Evolutionary conservation across 2,329 filamentous ascomycete genomes (phyloP), one percentile per base, ranked within the genome.

Genomic region (Colletotrichum cuscutae): DNA sequence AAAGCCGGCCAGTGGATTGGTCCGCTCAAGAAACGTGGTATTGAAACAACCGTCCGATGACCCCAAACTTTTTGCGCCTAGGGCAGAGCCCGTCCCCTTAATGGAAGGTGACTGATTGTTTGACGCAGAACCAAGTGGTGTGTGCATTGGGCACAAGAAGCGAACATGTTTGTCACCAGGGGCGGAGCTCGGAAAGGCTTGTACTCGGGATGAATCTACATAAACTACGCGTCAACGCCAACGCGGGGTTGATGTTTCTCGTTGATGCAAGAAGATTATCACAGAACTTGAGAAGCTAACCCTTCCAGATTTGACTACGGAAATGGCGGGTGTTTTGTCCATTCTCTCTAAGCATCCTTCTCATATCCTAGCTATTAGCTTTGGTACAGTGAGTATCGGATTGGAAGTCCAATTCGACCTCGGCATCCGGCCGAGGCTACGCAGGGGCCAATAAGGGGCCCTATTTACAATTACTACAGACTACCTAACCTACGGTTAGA

Each of bases 341-440:
- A 35, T 61, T 3, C 42, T 64, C 5, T 22, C 30, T 53, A 46
- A 56, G 9, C 42, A 69, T 46, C n/a, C 28, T 9, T 12, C 42
- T 24, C 70, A 56, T 24, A 56, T 72, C 11, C 12, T 64, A 1
- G 46, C 37, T 7, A 69, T 72, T 24, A 32, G 26, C 15, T 7
- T 72, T 1, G 24, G 37, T 2, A 59, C 53, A 8, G 70, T 72
- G 30, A 56, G 70, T 59, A n/a, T n/a, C n/a, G n/a, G n/a, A n/a
- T n/a, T n/a, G n/a, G n/a, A n/a, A n/a, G n/a, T n/a, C n/a, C n/a
- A n/a, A n/a, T n/a, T n/a, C n/a, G n/a, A n/a, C n/a, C n/a, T n/a
- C n/a, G n/a, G n/a, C n/a, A n/a, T n/a, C n/a, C n/a, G n/a, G n/a
- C n/a, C n/a, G n/a, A n/a, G n/a, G n/a, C n/a, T n/a, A n/a, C n/a